Evolutionary conservation across 1,139 yeast genomes (phyloP).

Genomic region (Blastobotrys indianensis): DNA sequence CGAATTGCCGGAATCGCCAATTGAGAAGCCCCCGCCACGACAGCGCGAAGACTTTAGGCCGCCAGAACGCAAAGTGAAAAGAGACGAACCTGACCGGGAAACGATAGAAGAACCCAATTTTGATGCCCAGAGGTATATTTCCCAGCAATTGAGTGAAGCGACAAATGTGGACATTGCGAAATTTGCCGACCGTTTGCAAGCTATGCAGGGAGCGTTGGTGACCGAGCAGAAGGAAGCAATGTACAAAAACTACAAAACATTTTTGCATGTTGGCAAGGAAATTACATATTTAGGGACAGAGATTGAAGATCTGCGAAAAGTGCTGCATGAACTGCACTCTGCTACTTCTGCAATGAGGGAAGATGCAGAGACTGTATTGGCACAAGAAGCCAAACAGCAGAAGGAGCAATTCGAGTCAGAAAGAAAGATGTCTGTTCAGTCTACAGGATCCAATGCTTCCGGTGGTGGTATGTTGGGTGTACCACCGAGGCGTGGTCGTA

Average conservation of each 20-base stretch:
- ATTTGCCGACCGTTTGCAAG: conserved; percentile 53
- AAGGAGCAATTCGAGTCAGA: not conserved
- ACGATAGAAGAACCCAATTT: conserved; percentile 32
- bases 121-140: conserved; percentile 49
- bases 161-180: conserved; percentile 70
- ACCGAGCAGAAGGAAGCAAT: conserved; percentile 60
- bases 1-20: not conserved
- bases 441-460: not conserved
- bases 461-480: conserved; percentile 1
- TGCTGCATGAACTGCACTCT: conserved; percentile 56
- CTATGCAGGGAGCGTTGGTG: conserved; percentile 51
- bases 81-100: conserved; percentile 11
- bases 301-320: conserved; percentile 53
- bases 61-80: conserved; percentile 1
- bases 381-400: conserved; percentile 1
- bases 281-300: conserved; percentile 59
- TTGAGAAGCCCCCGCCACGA: not conserved
- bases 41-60: conserved; percentile 5
- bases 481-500: not conserved
- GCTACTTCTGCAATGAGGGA: conserved; percentile 63
- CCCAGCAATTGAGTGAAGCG: conserved; percentile 53
- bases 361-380: conserved; percentile 47
- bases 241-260: conserved; percentile 66
- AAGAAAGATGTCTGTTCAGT: not conserved
- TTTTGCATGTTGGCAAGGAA: conserved; percentile 62